Percentiles rank a stretch among this genome's conserved stretches.
These are phyloP conservation scores for Cucurbita pepo DNA, from an alignment of 306 rosid genomes.

Conservation along the genomic window DNA sequence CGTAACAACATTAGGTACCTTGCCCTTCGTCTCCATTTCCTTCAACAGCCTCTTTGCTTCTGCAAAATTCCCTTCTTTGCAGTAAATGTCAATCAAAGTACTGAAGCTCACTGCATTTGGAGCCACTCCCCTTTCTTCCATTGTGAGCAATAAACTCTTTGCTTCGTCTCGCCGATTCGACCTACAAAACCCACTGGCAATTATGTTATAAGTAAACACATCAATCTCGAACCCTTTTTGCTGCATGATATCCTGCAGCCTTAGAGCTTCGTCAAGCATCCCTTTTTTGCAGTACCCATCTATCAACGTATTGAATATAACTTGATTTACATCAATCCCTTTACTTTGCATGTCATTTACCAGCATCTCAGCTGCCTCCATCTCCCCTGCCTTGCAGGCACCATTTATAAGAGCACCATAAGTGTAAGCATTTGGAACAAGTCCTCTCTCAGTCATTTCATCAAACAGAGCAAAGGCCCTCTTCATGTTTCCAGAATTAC, in stretches of 20 bases:
- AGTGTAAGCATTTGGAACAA: conserved; percentile 41
- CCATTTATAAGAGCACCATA: conserved; percentile 57
- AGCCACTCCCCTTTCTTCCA: conserved; percentile 53
- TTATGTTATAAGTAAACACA: conserved; percentile 33
- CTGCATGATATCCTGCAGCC: conserved; percentile 35
- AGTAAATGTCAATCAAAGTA: conserved; percentile 48
- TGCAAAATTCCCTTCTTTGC: conserved; percentile 71
- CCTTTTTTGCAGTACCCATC: conserved; percentile 65
- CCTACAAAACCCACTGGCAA: conserved; percentile 52
- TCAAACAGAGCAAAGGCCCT: conserved; percentile 58
- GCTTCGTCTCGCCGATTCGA: conserved; percentile 46
- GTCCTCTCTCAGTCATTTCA: conserved; percentile 35
- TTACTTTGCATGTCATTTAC: conserved; percentile 51
- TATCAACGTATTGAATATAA: conserved; percentile 48
- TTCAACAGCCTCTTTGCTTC: conserved; percentile 44
- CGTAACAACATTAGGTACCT: conserved; percentile 38
- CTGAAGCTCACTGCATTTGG: conserved; percentile 44
- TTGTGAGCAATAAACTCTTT: conserved; percentile 32
- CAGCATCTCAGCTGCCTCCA: conserved; percentile 55
- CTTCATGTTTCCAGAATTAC: conserved; percentile 41
- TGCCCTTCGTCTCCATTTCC: conserved; percentile 47
- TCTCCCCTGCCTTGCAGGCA: conserved; percentile 52
- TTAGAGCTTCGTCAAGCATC: conserved; percentile 53
- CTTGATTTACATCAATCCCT: conserved; percentile 32
- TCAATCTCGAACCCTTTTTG: conserved; percentile 45